Percentiles rank a stretch among this genome's conserved stretches.
phyloP scores from a whole-genome alignment of 257 asterid genomes.

The Nyctanthes arbortristis region DNA sequence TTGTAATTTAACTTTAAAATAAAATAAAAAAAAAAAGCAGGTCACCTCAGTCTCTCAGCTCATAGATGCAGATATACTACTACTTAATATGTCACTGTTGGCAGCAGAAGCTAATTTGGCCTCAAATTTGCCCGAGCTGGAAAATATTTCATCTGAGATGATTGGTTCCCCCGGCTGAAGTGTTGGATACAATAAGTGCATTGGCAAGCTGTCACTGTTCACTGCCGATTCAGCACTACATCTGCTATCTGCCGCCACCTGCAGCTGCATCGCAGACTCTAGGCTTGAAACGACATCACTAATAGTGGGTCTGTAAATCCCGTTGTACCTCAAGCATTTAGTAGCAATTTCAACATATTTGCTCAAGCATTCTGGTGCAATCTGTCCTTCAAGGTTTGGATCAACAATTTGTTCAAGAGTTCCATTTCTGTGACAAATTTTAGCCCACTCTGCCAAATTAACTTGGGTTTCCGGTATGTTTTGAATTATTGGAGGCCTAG shows the following conservation, averaged over 20 bases:
- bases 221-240: neutral
- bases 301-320: no score
- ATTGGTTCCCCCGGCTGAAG: neutral
- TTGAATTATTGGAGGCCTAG: conserved; percentile 39
- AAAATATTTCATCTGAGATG: no score
- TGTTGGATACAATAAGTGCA: conserved; percentile 15
- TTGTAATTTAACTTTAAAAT: no score
- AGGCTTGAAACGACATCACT: conserved; percentile 67
- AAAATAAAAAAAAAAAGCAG: conserved; percentile 44
- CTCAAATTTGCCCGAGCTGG: conserved; percentile 19
- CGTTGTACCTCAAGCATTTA: no score
- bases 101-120: no score
- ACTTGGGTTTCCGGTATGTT: conserved; percentile 35
- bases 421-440: conserved; percentile 37
- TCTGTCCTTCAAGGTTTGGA: conserved; percentile 34
- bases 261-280: conserved; percentile 59
- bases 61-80: conserved; percentile 15
- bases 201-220: neutral
- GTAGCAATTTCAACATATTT: no score
- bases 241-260: conserved; percentile 43
- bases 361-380: no score
- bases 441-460: conserved; percentile 60
- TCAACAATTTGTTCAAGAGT: conserved; percentile 45
- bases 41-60: conserved; percentile 27
- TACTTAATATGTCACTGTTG: no score